Conservation (phyloP, 2,329 filamentous ascomycete genomes). For the Colletotrichum sansevieriae region DNA sequence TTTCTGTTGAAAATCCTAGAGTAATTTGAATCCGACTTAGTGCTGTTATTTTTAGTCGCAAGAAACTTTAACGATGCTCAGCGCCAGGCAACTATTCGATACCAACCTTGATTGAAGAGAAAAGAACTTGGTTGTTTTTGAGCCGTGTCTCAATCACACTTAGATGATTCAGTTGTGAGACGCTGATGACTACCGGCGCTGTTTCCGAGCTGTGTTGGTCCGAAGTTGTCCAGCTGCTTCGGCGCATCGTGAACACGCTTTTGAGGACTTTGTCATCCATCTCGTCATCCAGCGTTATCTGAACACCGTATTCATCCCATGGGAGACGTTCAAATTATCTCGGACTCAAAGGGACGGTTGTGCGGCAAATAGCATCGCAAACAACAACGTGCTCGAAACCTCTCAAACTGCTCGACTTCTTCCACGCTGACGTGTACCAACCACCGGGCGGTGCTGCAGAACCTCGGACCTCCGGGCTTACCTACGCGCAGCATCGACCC, state of each 20-base stretch:
- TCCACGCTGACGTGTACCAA: constrained; percentile 13
- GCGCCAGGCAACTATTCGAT: background rate
- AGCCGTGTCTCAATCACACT: background rate
- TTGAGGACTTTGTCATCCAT: constrained; percentile 7
- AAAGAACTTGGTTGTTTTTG: background rate
- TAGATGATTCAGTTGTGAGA: background rate
- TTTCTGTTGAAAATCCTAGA: background rate
- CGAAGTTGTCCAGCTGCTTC: background rate
- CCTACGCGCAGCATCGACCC: background rate
- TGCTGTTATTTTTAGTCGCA: too few species aligned
- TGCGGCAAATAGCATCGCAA: constrained; percentile 1
- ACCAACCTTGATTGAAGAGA: background rate
- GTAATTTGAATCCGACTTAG: too few species aligned
- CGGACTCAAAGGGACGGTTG: background rate
- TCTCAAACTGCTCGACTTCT: background rate
- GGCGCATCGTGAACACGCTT: constrained; percentile 7
- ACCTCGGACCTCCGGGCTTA: constrained; percentile 26
- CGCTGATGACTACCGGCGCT: background rate
- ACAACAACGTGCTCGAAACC: constrained; percentile 16
- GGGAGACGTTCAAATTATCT: background rate
- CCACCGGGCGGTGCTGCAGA: constrained; percentile 13
- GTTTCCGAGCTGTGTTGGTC: constrained; percentile 2
- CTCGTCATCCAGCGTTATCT: constrained; percentile 1
- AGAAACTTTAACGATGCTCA: too few species aligned
- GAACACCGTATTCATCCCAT: constrained; percentile 15